These are phyloP conservation scores for Vigna mungo DNA, from an alignment of 306 rosid genomes.

Conservation along the genomic window DNA sequence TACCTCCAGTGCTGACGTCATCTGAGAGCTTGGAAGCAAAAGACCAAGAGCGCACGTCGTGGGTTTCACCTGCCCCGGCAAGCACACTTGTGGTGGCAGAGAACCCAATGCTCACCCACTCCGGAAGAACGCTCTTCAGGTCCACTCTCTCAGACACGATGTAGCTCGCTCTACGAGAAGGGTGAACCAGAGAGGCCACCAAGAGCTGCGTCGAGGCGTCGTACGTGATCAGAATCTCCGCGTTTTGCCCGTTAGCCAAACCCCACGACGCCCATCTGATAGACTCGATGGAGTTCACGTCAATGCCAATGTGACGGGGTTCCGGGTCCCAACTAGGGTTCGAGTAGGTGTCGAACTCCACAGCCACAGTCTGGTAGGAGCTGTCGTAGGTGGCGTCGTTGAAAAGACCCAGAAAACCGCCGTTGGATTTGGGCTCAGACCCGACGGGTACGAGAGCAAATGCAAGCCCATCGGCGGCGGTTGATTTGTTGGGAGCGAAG, in stretches of 20 bases:
- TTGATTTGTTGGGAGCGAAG: not conserved
- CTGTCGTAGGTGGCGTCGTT: not conserved
- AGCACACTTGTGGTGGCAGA: not conserved
- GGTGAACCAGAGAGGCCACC: not conserved
- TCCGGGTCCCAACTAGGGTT: not conserved
- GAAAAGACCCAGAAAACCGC: not conserved
- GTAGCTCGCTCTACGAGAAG: not conserved
- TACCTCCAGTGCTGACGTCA: not conserved
- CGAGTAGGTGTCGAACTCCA: not conserved
- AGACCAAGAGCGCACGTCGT: not conserved
- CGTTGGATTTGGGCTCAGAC: not conserved
- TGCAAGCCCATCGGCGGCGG: not conserved
- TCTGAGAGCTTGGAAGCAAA: not conserved
- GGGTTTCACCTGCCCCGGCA: not conserved
- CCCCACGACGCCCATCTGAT: slow-evolving; percentile 7
- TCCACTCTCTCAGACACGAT: not conserved
- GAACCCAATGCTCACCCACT: not conserved
- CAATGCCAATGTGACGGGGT: not conserved
- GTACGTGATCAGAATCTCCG: not conserved
- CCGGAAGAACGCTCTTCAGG: not conserved
- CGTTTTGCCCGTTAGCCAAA: not conserved
- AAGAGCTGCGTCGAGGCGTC: not conserved
- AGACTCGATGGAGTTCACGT: not conserved
- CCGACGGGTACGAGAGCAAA: not conserved
- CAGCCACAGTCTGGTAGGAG: not conserved